Evolutionary conservation across 495 filamentous ascomycete species (phyloP), one percentile per base, ranked within the genome.

Genomic region (Pseudevernia furfuracea): DNA sequence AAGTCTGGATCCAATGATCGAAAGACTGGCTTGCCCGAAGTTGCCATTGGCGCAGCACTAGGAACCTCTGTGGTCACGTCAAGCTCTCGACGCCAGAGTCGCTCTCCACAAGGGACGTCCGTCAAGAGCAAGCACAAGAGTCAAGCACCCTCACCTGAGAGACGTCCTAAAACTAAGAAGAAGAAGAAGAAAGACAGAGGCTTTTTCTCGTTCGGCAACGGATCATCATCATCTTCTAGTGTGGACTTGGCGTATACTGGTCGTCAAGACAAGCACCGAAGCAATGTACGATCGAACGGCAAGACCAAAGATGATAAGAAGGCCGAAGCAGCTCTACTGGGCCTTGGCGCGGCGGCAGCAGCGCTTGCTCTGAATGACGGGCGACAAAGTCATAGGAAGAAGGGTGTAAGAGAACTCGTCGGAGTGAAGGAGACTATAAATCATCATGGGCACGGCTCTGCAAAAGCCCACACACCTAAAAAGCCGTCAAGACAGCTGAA

Each of bases 161-260:
- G 37, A n/a, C 62, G 43, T 34, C 62, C 28, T 14, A 78, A 75
- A 61, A 68, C 72, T 25, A 71, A 71, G 15, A 69, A 73, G 17
- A 69, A 73, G 62, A 77, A 77, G 69, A 74, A 73, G 68, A 76
- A 65, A 66, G 65, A 71, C 5, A 73, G 73, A 41, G 80, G 84
- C 34, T 83, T 88, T 68, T 88, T 88, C 73, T 80, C 75, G 55
- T 84, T 87, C 68, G 78, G 79, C 38, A 84, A 84, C 67, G 80
- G 76, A 1, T 87, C 85, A 9, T 82, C 82, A 3, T 85, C 84
- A 0, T 86, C 85, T 1, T 75, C 83, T 12, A 83, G 84, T 69
- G 73, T 74, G 28, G 82, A 81, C 65, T 73, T 87, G 23, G 80
- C 79, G 1, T 85, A 82, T 68, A 74, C 77, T 21, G 71, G 58